These are phyloP conservation scores for Mucor sp. DNA, from an alignment of 371 early-diverging fungal species.

Conservation along the genomic window DNA sequence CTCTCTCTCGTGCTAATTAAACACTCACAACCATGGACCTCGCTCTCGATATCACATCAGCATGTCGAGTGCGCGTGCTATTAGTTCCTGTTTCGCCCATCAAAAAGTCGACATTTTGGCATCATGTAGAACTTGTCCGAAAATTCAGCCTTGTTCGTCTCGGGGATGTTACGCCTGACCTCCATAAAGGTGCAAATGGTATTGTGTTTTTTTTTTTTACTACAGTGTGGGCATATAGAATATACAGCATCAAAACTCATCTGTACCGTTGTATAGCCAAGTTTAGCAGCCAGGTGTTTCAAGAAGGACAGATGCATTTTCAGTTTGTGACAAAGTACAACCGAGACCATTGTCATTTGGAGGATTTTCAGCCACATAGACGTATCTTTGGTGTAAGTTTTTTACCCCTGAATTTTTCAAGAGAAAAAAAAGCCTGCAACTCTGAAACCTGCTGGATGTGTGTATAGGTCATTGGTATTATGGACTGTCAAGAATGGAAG, in stretches of 20 bases:
- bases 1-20: not conserved
- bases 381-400: constrained; percentile 73
- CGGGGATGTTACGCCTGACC: constrained; percentile 65
- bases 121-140: constrained; percentile 67
- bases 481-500: constrained; percentile 80
- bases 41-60: constrained; percentile 59
- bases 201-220: too few species aligned
- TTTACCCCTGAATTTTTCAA: not conserved
- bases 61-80: constrained; percentile 70
- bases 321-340: constrained; percentile 73
- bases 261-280: constrained; percentile 8
- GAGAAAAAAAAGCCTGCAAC: not conserved
- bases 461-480: constrained; percentile 74
- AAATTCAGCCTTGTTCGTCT: constrained; percentile 60
- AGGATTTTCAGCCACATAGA: constrained; percentile 79
- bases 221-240: too few species aligned
- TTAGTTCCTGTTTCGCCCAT: constrained; percentile 80
- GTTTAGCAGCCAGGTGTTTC: constrained; percentile 37
- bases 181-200: constrained; percentile 54
- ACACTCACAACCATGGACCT: constrained; percentile 36
- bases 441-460: not conserved
- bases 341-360: constrained; percentile 63
- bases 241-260: too few species aligned
- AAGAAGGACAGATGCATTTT: constrained; percentile 79
- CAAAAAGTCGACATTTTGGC: constrained; percentile 68